phyloP scores from a whole-genome alignment of 2,329 filamentous ascomycete genomes.

The Colletotrichum sp. region DNA sequence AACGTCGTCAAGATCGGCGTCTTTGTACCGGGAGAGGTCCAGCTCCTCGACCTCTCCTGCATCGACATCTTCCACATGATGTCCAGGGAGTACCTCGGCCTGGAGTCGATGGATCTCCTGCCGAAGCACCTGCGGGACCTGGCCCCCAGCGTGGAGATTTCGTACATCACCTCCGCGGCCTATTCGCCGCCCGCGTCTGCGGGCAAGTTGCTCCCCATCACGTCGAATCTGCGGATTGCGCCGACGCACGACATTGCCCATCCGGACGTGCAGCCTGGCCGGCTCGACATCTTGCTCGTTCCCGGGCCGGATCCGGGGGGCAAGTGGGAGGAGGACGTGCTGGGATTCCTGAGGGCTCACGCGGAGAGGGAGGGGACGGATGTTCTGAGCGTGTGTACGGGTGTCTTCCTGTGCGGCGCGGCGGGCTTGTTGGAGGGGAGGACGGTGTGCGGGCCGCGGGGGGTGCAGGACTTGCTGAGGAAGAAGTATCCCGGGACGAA shows the following conservation, averaged over 20 bases:
- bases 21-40: constrained; percentile 50
- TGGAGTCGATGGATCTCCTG: constrained; percentile 25
- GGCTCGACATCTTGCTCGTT: constrained; percentile 55
- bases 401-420: constrained; percentile 51
- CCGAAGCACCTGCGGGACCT: constrained; percentile 42
- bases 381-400: constrained; percentile 58
- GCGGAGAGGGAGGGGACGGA: constrained; percentile 42
- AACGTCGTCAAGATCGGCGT: constrained; percentile 52
- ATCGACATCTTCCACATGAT: constrained; percentile 55
- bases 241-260: constrained; percentile 50
- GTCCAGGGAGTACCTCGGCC: constrained; percentile 48
- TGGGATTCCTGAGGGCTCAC: constrained; percentile 51
- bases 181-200: constrained; percentile 27
- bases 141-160: constrained; percentile 48
- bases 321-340: constrained; percentile 34
- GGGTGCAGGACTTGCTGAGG: constrained; percentile 43
- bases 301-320: constrained; percentile 52
- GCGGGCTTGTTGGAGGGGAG: constrained; percentile 53
- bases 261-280: constrained; percentile 52
- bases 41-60: constrained; percentile 56
- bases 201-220: constrained; percentile 38
- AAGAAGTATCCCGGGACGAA: constrained; percentile 42
- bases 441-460: constrained; percentile 51
- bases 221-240: constrained; percentile 41
- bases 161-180: constrained; percentile 49